Conservation (phyloP, 805 yeast genomes). For the Priceomyces castillae region DNA sequence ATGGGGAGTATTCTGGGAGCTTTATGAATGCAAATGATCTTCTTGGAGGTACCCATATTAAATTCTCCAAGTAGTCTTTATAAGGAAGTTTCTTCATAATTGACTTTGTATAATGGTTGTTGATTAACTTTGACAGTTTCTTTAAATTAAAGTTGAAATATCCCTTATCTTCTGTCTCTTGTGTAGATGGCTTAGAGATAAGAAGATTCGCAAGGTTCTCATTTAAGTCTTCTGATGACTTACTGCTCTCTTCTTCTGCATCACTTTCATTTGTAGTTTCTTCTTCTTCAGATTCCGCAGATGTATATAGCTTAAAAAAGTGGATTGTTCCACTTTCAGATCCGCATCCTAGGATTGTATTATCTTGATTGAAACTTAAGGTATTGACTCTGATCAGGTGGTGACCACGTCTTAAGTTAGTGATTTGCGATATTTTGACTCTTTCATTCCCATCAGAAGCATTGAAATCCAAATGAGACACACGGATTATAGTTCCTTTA, state of each 20-base stretch:
- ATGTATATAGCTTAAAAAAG: slow-evolving; percentile 26
- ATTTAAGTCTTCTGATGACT: slow-evolving; percentile 39
- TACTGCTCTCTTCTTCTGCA: slow-evolving; percentile 17
- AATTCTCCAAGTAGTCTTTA: slow-evolving; percentile 37
- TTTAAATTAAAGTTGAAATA: slow-evolving; percentile 8
- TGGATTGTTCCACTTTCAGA: slow-evolving; percentile 43
- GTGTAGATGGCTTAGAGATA: slow-evolving; percentile 21
- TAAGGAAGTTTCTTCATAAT: slow-evolving; percentile 40
- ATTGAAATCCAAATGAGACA: slow-evolving; percentile 21
- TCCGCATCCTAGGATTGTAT: slow-evolving; percentile 36
- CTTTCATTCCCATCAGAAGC: slow-evolving; percentile 8
- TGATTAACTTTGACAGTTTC: slow-evolving; percentile 21
- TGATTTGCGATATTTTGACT: slow-evolving; percentile 25
- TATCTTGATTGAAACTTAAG: slow-evolving; percentile 33
- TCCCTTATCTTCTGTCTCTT: slow-evolving; percentile 8
- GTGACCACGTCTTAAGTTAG: slow-evolving; percentile 41
- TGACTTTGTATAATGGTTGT: slow-evolving; percentile 36
- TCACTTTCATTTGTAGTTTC: slow-evolving; percentile 17
- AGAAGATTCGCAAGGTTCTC: slow-evolving; percentile 41
- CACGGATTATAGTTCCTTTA: slow-evolving; percentile 43
- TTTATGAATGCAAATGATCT: slow-evolving; percentile 42
- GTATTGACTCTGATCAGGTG: slow-evolving; percentile 33
- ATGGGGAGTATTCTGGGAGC: slow-evolving; percentile 30
- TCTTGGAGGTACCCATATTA: slow-evolving; percentile 42
- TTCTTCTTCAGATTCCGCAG: slow-evolving; percentile 11